phyloP scores from a whole-genome alignment of 345 rosid genomes.

The Eucalyptus polybractea region DNA sequence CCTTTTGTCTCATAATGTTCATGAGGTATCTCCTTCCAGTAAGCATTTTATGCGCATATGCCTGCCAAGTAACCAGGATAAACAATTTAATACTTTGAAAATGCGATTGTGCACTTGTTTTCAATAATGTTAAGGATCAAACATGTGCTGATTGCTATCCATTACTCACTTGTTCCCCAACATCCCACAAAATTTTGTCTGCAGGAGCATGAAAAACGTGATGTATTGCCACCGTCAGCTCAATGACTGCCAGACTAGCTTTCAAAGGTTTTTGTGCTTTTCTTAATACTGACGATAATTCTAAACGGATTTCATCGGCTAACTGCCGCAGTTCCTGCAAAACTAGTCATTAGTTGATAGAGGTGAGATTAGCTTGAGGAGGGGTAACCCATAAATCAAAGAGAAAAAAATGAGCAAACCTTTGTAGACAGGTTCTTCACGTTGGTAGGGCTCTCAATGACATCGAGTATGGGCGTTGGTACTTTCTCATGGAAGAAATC shows the following conservation, averaged over 20 bases:
- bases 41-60: conserved; percentile 81
- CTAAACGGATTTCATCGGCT: conserved; percentile 59
- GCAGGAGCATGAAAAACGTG: conserved; percentile 76
- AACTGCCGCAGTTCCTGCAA: conserved; percentile 67
- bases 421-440: conserved; percentile 56
- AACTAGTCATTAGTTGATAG: background rate
- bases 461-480: conserved; percentile 68
- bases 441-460: conserved; percentile 66
- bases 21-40: conserved; percentile 68
- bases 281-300: conserved; percentile 33
- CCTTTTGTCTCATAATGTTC: conserved; percentile 44
- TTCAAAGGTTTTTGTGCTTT: conserved; percentile 36
- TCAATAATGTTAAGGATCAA: background rate
- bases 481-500: conserved; percentile 51
- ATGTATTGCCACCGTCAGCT: conserved; percentile 78
- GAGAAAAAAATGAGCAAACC: conserved; percentile 25
- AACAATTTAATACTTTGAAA: background rate
- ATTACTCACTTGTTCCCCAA: conserved; percentile 61
- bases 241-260: conserved; percentile 65
- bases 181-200: conserved; percentile 90
- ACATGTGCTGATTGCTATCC: background rate
- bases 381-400: background rate
- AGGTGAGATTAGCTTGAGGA: background rate
- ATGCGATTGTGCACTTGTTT: background rate
- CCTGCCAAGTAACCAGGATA: conserved; percentile 24